Evolutionary conservation across 371 early-diverging fungal genomes (phyloP).

Genomic region (Thermomucor indicae-seudaticae): DNA sequence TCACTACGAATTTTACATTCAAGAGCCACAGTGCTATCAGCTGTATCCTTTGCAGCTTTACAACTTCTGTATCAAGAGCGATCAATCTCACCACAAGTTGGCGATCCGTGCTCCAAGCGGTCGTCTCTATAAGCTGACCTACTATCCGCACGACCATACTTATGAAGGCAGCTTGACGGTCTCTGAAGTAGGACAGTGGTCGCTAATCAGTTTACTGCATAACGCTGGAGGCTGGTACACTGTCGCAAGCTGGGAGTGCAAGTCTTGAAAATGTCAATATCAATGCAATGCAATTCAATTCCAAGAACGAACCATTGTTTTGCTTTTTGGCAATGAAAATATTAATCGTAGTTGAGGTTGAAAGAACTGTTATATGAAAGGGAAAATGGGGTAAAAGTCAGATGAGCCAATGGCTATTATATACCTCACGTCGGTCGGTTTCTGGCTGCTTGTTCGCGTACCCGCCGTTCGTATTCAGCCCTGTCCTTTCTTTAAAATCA

Average conservation of each 20-base stretch:
- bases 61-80: constrained; percentile 26
- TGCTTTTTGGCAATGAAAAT: no score
- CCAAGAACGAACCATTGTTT: no score
- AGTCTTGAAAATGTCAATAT: not conserved
- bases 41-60: constrained; percentile 43
- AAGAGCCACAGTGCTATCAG: constrained; percentile 43
- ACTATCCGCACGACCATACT: constrained; percentile 38
- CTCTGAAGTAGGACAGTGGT: constrained; percentile 37
- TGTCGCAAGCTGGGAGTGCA: constrained; percentile 38
- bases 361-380: no score
- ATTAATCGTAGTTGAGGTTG: no score
- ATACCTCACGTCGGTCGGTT: constrained; percentile 23
- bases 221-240: constrained; percentile 36
- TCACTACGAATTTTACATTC: constrained; percentile 36
- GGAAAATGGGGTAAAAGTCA: no score
- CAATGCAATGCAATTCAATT: no score
- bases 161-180: constrained; percentile 34
- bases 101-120: constrained; percentile 42
- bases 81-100: constrained; percentile 32
- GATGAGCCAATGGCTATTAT: no score
- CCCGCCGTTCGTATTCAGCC: constrained; percentile 68
- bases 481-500: constrained; percentile 50
- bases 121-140: constrained; percentile 32
- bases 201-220: constrained; percentile 34
- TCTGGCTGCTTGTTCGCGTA: constrained; percentile 70